phyloP scores from a whole-genome alignment of 2,329 filamentous ascomycete genomes.

The Ophiostoma novo-ulmi region DNA sequence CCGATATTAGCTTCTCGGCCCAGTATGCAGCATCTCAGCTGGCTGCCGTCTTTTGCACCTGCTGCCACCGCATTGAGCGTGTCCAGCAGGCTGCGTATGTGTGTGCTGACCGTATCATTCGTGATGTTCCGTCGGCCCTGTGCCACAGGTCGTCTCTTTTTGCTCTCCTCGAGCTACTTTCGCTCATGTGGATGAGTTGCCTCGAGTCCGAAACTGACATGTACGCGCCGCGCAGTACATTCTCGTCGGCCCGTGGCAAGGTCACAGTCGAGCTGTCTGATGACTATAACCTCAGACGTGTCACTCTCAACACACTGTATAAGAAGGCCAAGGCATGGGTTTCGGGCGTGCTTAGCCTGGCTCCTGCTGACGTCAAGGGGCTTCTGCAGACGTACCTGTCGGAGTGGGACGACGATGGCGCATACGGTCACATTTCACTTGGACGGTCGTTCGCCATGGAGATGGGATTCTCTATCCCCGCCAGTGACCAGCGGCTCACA shows the following conservation, averaged over 20 bases:
- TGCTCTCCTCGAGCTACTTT: slow-evolving; percentile 83
- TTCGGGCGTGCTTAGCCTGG: slow-evolving; percentile 69
- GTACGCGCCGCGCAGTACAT: slow-evolving; percentile 79
- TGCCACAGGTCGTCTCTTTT: slow-evolving; percentile 89
- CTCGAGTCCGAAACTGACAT: slow-evolving; percentile 91
- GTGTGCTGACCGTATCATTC: slow-evolving; percentile 81
- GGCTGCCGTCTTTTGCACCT: slow-evolving; percentile 75
- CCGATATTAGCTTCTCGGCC: slow-evolving; percentile 75
- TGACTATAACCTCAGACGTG: slow-evolving; percentile 75
- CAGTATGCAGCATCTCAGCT: slow-evolving; percentile 87
- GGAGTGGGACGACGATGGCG: slow-evolving; percentile 85
- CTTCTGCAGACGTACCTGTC: slow-evolving; percentile 93
- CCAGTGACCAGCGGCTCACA: slow-evolving; percentile 76
- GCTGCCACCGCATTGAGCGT: slow-evolving; percentile 87
- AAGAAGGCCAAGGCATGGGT: slow-evolving; percentile 77
- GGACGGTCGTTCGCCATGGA: slow-evolving; percentile 92
- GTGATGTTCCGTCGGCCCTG: slow-evolving; percentile 77
- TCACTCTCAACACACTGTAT: slow-evolving; percentile 73
- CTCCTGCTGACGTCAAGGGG: slow-evolving; percentile 90
- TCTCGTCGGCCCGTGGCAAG: slow-evolving; percentile 69
- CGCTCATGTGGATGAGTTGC: slow-evolving; percentile 92
- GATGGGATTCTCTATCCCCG: slow-evolving; percentile 80
- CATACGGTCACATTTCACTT: slow-evolving; percentile 85
- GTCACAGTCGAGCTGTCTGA: slow-evolving; percentile 90
- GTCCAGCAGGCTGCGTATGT: slow-evolving; percentile 81